phyloP scores from a whole-genome alignment of 2,329 filamentous ascomycete genomes.

The Capronia americana region DNA sequence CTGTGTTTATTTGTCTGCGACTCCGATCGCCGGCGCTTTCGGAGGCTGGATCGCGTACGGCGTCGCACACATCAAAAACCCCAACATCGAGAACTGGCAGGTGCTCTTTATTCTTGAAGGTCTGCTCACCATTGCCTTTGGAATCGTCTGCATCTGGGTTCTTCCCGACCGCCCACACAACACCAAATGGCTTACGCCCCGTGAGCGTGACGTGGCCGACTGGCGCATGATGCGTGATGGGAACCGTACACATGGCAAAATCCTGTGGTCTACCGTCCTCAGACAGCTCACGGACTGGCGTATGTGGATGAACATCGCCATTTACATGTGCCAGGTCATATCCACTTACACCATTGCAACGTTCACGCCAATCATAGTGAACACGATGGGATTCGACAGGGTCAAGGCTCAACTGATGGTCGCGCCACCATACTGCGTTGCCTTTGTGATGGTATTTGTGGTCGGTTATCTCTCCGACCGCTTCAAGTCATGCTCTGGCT shows the following conservation, averaged over 20 bases:
- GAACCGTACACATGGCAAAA: slow-evolving; percentile 30
- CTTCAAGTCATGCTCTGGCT: slow-evolving; percentile 25
- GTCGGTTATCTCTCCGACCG: slow-evolving; percentile 28
- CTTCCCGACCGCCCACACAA: slow-evolving; percentile 47
- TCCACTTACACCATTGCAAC: slow-evolving; percentile 31
- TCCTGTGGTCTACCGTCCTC: slow-evolving; percentile 23
- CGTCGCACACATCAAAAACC: slow-evolving; percentile 54
- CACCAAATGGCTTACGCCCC: slow-evolving; percentile 44
- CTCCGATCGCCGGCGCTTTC: slow-evolving; percentile 36
- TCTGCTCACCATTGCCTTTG: slow-evolving; percentile 44
- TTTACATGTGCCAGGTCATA: slow-evolving; percentile 29
- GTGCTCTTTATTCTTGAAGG: slow-evolving; percentile 50
- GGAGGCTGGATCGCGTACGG: slow-evolving; percentile 49
- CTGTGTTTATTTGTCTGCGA: slow-evolving; percentile 25
- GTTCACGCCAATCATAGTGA: slow-evolving; percentile 30
- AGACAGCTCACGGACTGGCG: slow-evolving; percentile 26
- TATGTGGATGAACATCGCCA: slow-evolving; percentile 27
- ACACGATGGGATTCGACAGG: slow-evolving; percentile 59
- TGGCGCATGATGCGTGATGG: slow-evolving; percentile 30
- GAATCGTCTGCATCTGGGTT: slow-evolving; percentile 48
- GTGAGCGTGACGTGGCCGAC: slow-evolving; percentile 27
- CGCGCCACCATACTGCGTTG: slow-evolving; percentile 28
- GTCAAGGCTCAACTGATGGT: slow-evolving; percentile 31
- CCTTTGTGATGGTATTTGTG: slow-evolving; percentile 29
- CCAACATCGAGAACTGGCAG: slow-evolving; percentile 52